A percentile compares a stretch with the other conserved stretches of the same genome.
These are phyloP conservation scores for Termitomyces sp. DNA, from an alignment of 768 basidiomycete genomes.

Conservation along the genomic window DNA sequence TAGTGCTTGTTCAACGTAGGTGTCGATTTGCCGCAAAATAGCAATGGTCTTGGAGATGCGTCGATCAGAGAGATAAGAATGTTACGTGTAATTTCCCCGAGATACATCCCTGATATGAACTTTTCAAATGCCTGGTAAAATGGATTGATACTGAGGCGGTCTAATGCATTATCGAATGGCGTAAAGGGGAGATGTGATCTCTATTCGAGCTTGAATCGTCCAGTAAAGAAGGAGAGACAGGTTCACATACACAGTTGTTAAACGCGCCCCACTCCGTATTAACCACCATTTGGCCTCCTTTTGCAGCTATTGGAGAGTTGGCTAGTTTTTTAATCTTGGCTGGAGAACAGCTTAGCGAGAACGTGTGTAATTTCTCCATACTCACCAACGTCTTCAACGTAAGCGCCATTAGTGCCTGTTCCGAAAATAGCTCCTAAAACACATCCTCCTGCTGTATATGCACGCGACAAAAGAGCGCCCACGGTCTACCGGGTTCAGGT, in stretches of 20 bases:
- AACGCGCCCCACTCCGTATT: conserved; percentile 99
- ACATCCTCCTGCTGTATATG: conserved; percentile 91
- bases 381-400: conserved; percentile 75
- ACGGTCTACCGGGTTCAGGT: conserved; percentile 61
- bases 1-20: conserved; percentile 78
- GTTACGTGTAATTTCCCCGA: conserved; percentile 90
- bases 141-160: conserved; percentile 93
- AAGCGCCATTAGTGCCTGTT: conserved; percentile 98
- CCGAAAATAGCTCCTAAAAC: conserved; percentile 92
- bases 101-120: conserved; percentile 98
- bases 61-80: conserved; percentile 80
- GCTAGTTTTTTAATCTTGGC: conserved; percentile 81
- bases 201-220: conserved; percentile 27
- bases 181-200: conserved; percentile 82
- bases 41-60: conserved; percentile 58
- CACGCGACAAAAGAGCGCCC: conserved; percentile 86
- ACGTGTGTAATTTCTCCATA: neutral
- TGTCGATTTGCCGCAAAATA: conserved; percentile 81
- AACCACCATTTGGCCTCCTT: conserved; percentile 82
- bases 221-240: neutral
- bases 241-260: conserved; percentile 72
- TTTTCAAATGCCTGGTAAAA: conserved; percentile 93
- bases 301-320: conserved; percentile 48
- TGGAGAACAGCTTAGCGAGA: conserved; percentile 9
- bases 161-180: conserved; percentile 85